Evolutionary conservation across 495 filamentous ascomycete species (phyloP).

Genomic region (Neurospora pannonica): DNA sequence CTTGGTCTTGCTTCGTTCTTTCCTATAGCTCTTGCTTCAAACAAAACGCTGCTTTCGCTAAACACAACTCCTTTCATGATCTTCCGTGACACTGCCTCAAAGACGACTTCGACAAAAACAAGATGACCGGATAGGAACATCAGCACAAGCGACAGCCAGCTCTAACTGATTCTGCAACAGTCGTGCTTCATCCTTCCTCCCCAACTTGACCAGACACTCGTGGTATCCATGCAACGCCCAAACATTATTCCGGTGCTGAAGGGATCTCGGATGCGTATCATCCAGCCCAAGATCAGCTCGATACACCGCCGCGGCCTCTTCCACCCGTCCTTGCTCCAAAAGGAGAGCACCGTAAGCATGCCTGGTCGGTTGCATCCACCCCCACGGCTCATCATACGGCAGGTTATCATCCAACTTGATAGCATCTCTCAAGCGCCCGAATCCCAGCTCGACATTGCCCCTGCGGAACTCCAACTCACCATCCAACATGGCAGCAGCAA

Average conservation of each 20-base stretch:
- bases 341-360: slow-evolving; percentile 58
- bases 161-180: slow-evolving; percentile 40
- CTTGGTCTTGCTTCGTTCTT: not conserved
- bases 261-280: slow-evolving; percentile 43
- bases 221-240: slow-evolving; percentile 59
- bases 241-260: slow-evolving; percentile 57
- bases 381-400: slow-evolving; percentile 61
- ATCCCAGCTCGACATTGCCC: slow-evolving; percentile 45
- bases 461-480: slow-evolving; percentile 60
- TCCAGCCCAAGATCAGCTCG: slow-evolving; percentile 52
- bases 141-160: slow-evolving; percentile 42
- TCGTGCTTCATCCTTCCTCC: slow-evolving; percentile 38
- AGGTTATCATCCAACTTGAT: slow-evolving; percentile 47
- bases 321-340: slow-evolving; percentile 48
- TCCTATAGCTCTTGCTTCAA: not conserved
- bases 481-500: slow-evolving; percentile 55
- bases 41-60: not conserved
- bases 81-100: not conserved
- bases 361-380: slow-evolving; percentile 58
- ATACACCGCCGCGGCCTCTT: slow-evolving; percentile 48
- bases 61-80: not conserved
- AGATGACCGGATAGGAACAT: slow-evolving; percentile 49
- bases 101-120: slow-evolving; percentile 48
- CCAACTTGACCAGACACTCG: slow-evolving; percentile 49
- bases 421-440: slow-evolving; percentile 41